These are phyloP conservation scores for Larix sibirica DNA, from an alignment of 83 land plant species.

Conservation along the genomic window DNA sequence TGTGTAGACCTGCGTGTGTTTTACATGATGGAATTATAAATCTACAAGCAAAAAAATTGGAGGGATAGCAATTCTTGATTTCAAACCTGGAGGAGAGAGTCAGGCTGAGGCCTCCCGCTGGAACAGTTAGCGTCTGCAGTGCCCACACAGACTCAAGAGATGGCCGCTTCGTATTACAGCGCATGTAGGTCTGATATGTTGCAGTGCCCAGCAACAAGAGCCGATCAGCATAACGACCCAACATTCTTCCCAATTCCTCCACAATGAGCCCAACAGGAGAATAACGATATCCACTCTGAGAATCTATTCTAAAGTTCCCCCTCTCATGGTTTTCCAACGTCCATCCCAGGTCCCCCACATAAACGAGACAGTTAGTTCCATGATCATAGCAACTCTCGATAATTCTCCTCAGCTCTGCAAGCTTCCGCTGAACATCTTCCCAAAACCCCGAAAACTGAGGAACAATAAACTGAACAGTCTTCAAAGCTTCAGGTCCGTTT, in stretches of 20 bases:
- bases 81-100: conserved; percentile 51
- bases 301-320: neutral
- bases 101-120: conserved; percentile 42
- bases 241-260: conserved; percentile 37
- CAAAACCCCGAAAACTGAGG: conserved; percentile 27
- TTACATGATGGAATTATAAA: neutral
- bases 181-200: conserved; percentile 59
- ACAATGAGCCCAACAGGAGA: conserved; percentile 37
- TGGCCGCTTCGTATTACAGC: conserved; percentile 57
- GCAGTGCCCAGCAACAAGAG: conserved; percentile 79
- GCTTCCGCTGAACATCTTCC: conserved; percentile 49
- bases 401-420: conserved; percentile 50
- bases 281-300: neutral
- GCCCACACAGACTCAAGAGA: conserved; percentile 60
- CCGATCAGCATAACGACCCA: conserved; percentile 21
- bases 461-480: conserved; percentile 31
- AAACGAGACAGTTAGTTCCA: conserved; percentile 33
- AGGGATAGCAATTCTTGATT: neutral
- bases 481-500: conserved; percentile 50
- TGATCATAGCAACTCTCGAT: conserved; percentile 24
- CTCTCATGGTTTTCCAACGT: conserved; percentile 17
- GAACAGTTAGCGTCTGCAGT: conserved; percentile 65
- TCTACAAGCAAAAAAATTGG: neutral
- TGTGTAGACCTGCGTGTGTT: neutral
- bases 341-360: conserved; percentile 63